phyloP scores from a whole-genome alignment of 1,284 basidiomycete species.

The Tylopilus sp. region DNA sequence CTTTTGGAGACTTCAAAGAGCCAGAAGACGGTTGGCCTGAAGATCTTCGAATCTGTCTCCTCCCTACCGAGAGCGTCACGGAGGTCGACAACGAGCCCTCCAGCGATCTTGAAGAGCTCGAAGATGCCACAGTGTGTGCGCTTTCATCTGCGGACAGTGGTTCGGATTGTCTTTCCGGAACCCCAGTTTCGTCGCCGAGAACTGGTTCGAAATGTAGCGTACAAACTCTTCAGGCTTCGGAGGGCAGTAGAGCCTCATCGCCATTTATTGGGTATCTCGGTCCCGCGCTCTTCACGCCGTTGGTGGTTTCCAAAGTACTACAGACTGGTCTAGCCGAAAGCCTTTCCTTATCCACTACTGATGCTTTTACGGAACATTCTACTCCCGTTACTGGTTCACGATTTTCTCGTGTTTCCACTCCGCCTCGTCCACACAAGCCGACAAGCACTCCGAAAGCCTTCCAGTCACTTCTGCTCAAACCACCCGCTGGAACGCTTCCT shows the following conservation, averaged over 20 bases:
- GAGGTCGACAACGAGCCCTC: conserved; percentile 17
- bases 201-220: conserved; percentile 9
- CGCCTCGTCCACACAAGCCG: conserved; percentile 31
- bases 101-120: conserved; percentile 25
- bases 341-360: conserved; percentile 7
- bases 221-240: conserved; percentile 1
- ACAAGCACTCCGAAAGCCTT: conserved; percentile 31
- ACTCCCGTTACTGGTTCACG: conserved; percentile 22
- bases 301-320: not conserved
- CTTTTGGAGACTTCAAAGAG: conserved; percentile 38
- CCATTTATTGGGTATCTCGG: conserved; percentile 28
- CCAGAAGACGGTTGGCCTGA: conserved; percentile 50
- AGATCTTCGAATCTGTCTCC: conserved; percentile 41
- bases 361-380: conserved; percentile 17
- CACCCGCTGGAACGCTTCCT: conserved; percentile 28
- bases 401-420: conserved; percentile 21
- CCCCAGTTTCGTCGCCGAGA: conserved; percentile 12
- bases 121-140: conserved; percentile 11
- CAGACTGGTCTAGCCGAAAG: not conserved
- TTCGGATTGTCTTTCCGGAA: conserved; percentile 7
- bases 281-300: conserved; percentile 27
- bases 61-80: conserved; percentile 1
- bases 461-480: conserved; percentile 32
- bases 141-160: conserved; percentile 4
- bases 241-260: conserved; percentile 5